phyloP scores from a whole-genome alignment of 352 stramenopile genomes.

The Peronospora tabacina region DNA sequence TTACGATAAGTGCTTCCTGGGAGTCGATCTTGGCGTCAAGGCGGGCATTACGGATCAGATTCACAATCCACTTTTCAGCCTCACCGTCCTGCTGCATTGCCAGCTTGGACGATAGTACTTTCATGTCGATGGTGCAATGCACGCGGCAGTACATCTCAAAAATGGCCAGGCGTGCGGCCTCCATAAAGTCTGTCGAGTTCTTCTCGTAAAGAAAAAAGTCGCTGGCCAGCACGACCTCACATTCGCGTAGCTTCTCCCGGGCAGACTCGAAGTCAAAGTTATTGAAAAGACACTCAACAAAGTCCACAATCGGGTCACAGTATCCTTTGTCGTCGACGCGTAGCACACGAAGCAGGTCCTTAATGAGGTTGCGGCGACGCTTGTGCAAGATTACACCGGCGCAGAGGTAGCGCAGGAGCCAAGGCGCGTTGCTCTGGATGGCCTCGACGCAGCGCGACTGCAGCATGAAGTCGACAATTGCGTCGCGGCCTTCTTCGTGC shows the following conservation, averaged over 20 bases:
- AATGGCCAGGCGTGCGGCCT: slow-evolving; percentile 94
- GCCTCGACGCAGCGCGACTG: slow-evolving; percentile 90
- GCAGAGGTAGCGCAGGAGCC: slow-evolving; percentile 95
- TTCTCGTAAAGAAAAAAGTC: slow-evolving; percentile 97
- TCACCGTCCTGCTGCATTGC: slow-evolving; percentile 93
- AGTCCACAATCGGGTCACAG: slow-evolving; percentile 86
- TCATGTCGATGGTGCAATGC: slow-evolving; percentile 98
- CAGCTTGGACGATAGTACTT: slow-evolving; percentile 93
- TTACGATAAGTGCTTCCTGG: slow-evolving; percentile 94
- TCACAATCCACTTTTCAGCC: slow-evolving; percentile 98
- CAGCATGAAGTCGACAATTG: slow-evolving; percentile 96
- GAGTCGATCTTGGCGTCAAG: slow-evolving; percentile 98
- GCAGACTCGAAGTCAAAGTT: slow-evolving; percentile 98
- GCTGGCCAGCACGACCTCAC: slow-evolving; percentile 90
- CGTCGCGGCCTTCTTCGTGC: slow-evolving; percentile 91
- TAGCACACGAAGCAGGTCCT: slow-evolving; percentile 94
- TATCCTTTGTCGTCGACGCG: slow-evolving; percentile 84
- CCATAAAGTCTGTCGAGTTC: slow-evolving; percentile 97
- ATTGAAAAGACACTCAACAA: slow-evolving; percentile 96
- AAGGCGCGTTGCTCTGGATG: slow-evolving; percentile 98
- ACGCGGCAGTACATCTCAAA: slow-evolving; percentile 99
- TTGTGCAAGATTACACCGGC: slow-evolving; percentile 97
- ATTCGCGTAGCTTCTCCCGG: slow-evolving; percentile 90
- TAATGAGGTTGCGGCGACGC: slow-evolving; percentile 88
- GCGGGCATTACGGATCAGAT: slow-evolving; percentile 96